Percentiles rank a stretch among this genome's conserved stretches.
phyloP scores from a whole-genome alignment of 1,284 basidiomycete species.

The Puccinia sorghi region DNA sequence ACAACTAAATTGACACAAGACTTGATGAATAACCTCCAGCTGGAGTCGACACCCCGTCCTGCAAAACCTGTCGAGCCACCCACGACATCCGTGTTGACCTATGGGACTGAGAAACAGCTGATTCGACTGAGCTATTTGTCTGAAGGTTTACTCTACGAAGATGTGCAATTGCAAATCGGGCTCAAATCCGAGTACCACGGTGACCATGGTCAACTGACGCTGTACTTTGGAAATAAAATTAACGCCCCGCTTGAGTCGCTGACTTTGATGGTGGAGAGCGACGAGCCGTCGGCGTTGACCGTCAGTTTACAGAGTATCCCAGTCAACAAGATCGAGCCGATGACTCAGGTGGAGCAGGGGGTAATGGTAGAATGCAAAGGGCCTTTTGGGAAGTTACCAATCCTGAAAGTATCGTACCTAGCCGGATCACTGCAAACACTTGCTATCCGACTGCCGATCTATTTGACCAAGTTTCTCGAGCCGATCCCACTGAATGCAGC shows the following conservation, averaged over 20 bases:
- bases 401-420: slow-evolving; percentile 86
- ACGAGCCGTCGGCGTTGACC: slow-evolving; percentile 72
- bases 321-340: slow-evolving; percentile 71
- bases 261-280: slow-evolving; percentile 75
- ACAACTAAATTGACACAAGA: slow-evolving; percentile 26
- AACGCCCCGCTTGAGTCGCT: slow-evolving; percentile 82
- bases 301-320: slow-evolving; percentile 87
- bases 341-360: slow-evolving; percentile 87
- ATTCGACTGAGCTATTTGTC: slow-evolving; percentile 75
- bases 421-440: slow-evolving; percentile 87
- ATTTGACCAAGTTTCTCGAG: slow-evolving; percentile 89
- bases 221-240: slow-evolving; percentile 96
- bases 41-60: slow-evolving; percentile 41
- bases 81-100: slow-evolving; percentile 52
- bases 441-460: slow-evolving; percentile 79
- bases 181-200: slow-evolving; percentile 95
- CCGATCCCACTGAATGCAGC: slow-evolving; percentile 76
- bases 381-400: slow-evolving; percentile 73
- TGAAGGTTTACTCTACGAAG: slow-evolving; percentile 94
- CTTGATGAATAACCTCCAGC: slow-evolving; percentile 22
- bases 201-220: slow-evolving; percentile 81
- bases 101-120: slow-evolving; percentile 68
- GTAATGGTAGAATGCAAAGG: slow-evolving; percentile 92
- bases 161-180: slow-evolving; percentile 90
- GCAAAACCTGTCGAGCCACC: slow-evolving; percentile 49